Conservation (phyloP, 1,284 basidiomycete genomes). For the Boletellus deceptivus region DNA sequence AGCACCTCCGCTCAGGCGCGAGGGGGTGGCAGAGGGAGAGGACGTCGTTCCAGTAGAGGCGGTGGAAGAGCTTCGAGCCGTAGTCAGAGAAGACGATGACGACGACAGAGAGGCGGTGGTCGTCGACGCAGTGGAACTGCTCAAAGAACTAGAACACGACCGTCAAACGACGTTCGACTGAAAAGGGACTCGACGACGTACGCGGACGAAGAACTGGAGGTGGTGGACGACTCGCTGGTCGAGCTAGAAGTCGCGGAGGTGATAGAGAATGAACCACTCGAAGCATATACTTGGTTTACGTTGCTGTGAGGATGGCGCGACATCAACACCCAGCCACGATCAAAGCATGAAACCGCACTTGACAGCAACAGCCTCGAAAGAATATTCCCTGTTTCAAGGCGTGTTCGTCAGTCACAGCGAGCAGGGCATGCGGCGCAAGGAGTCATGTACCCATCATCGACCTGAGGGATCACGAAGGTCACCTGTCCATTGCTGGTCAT, state of each 20-base stretch:
- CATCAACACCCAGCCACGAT: neutral
- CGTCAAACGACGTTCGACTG: neutral
- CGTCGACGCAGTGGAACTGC: neutral
- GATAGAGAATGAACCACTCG: constrained; percentile 46
- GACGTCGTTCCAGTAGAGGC: neutral
- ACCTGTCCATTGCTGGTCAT: constrained; percentile 36
- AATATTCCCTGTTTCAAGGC: neutral
- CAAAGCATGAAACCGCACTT: constrained; percentile 25
- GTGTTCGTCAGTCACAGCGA: constrained; percentile 1
- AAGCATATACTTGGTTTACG: constrained; percentile 45
- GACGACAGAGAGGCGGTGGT: neutral
- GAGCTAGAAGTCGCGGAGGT: constrained; percentile 27
- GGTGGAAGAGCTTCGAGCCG: neutral
- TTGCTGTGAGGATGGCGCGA: constrained; percentile 34
- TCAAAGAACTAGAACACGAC: neutral
- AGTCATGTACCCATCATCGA: constrained; percentile 47
- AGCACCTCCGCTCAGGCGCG: constrained; percentile 24
- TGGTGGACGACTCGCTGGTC: constrained; percentile 18
- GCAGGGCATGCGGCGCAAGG: neutral
- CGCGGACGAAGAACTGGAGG: constrained; percentile 2
- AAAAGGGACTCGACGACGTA: constrained; percentile 2
- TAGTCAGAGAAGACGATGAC: neutral
- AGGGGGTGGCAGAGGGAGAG: constrained; percentile 19
- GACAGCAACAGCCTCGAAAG: constrained; percentile 42
- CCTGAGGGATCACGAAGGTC: constrained; percentile 46